phyloP scores from a whole-genome alignment of 108 stramenopile species.

The Discostella pseudostelligera region DNA sequence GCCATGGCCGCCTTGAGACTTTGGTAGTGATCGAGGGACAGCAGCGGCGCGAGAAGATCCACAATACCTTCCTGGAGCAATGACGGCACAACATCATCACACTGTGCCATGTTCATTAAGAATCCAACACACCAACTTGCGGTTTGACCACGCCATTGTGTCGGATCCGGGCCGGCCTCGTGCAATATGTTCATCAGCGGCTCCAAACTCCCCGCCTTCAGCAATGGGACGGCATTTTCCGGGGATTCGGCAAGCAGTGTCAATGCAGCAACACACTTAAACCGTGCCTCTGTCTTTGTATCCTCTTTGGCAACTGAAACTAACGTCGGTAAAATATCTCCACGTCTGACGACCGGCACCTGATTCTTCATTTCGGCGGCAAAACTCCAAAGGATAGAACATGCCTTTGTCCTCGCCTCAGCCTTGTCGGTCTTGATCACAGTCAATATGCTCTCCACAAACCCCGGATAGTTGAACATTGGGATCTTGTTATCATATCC shows the following conservation, averaged over 20 bases:
- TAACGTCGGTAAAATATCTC: conserved; percentile 84
- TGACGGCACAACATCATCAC: conserved; percentile 86
- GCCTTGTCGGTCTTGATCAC: conserved; percentile 84
- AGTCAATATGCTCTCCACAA: conserved; percentile 82
- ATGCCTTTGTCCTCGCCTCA: conserved; percentile 88
- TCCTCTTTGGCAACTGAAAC: conserved; percentile 88
- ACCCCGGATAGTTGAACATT: conserved; percentile 89
- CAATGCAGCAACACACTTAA: conserved; percentile 89
- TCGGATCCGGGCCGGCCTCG: conserved; percentile 88
- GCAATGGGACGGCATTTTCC: conserved; percentile 83
- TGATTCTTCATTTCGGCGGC: conserved; percentile 94
- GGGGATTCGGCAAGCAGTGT: conserved; percentile 84
- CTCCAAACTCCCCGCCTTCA: conserved; percentile 72
- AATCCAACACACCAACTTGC: conserved; percentile 94
- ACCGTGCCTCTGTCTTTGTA: conserved; percentile 83
- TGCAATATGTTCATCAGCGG: conserved; percentile 88
- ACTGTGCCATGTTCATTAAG: conserved; percentile 90
- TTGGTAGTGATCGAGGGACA: conserved; percentile 89
- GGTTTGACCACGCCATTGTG: conserved; percentile 91
- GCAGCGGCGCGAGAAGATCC: conserved; percentile 79
- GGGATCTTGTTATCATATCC: conserved; percentile 94
- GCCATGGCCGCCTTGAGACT: conserved; percentile 93
- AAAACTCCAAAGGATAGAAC: conserved; percentile 91
- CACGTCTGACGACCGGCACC: conserved; percentile 82
- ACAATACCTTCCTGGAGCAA: conserved; percentile 84